phyloP scores from a whole-genome alignment of 257 asterid species.

The Nicotiana benthamiana region DNA sequence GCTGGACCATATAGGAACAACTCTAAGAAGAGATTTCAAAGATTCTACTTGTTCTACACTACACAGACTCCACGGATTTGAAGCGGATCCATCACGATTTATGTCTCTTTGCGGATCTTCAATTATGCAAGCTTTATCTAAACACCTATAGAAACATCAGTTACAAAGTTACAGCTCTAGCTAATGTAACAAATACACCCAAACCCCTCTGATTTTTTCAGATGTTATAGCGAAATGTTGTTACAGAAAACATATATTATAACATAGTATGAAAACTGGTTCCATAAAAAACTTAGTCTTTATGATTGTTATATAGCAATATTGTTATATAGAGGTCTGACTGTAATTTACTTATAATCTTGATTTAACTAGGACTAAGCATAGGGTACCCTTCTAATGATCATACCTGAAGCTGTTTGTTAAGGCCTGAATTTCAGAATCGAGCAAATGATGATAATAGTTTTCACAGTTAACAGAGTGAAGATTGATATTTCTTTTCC shows the following conservation, averaged over 20 bases:
- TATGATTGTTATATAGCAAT: too few relatives aligned
- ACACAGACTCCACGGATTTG: conserved; percentile 8
- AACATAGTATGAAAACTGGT: too few relatives aligned
- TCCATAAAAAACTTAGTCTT: too few relatives aligned
- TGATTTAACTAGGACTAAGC: not conserved
- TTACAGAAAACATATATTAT: too few relatives aligned
- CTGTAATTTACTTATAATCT: too few relatives aligned
- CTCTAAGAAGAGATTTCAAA: conserved; percentile 9
- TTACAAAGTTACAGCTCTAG: not conserved
- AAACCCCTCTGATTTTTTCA: too few relatives aligned
- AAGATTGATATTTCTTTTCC: conserved; percentile 7
- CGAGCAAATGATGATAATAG: not conserved
- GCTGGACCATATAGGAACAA: conserved; percentile 17
- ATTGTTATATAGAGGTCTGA: too few relatives aligned
- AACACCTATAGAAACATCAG: conserved; percentile 1
- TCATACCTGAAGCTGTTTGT: conserved; percentile 13
- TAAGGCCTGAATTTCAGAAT: not conserved
- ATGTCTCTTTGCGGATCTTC: conserved; percentile 12
- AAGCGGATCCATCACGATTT: conserved; percentile 14
- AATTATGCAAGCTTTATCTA: conserved; percentile 14
- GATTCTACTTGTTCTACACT: conserved; percentile 18
- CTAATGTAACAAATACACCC: not conserved
- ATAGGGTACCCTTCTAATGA: not conserved
- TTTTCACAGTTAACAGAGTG: not conserved
- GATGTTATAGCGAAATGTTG: too few relatives aligned